These are phyloP conservation scores for Trichosporon faecale DNA, from an alignment of 1,284 basidiomycete species.

Conservation along the genomic window DNA sequence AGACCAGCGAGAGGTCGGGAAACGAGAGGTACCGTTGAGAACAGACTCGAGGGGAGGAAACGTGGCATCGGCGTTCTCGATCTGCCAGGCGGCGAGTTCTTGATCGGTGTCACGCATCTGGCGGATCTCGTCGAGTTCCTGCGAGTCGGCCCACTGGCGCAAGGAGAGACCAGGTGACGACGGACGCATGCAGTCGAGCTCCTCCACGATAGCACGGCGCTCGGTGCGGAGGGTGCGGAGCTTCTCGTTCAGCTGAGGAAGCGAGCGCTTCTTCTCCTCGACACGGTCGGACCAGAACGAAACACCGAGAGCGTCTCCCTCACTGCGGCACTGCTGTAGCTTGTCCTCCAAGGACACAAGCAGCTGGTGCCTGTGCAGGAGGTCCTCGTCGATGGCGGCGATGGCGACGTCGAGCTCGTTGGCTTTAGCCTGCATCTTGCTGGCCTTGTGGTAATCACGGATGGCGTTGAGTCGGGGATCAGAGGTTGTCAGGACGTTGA, in stretches of 20 bases:
- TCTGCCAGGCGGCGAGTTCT: conserved; percentile 43
- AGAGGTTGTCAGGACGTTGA: conserved; percentile 48
- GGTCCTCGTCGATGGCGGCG: conserved; percentile 32
- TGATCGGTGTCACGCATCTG: conserved; percentile 29
- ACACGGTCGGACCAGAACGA: conserved; percentile 43
- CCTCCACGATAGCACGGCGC: conserved; percentile 27
- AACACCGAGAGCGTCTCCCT: conserved; percentile 35
- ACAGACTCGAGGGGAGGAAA: conserved; percentile 46
- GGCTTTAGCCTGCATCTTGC: conserved; percentile 30
- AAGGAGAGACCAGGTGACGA: conserved; percentile 25
- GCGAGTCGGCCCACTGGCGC: conserved; percentile 30
- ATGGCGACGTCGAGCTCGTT: conserved; percentile 33
- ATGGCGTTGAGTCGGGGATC: conserved; percentile 46
- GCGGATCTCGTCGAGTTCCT: conserved; percentile 19
- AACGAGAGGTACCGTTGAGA: conserved; percentile 24
- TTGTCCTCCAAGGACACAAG: conserved; percentile 42
- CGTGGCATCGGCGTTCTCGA: conserved; percentile 25
- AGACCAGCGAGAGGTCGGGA: conserved; percentile 12
- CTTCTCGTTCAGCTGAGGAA: conserved; percentile 32
- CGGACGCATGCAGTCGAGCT: conserved; percentile 29
- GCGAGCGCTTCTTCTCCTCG: conserved; percentile 37
- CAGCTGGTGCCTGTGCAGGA: conserved; percentile 34
- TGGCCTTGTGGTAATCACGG: conserved; percentile 45
- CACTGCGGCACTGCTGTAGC: conserved; percentile 27
- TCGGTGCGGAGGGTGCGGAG: conserved; percentile 24